phyloP scores from a whole-genome alignment of 139 green algal genomes.

The Tetradesmus obliquus region DNA sequence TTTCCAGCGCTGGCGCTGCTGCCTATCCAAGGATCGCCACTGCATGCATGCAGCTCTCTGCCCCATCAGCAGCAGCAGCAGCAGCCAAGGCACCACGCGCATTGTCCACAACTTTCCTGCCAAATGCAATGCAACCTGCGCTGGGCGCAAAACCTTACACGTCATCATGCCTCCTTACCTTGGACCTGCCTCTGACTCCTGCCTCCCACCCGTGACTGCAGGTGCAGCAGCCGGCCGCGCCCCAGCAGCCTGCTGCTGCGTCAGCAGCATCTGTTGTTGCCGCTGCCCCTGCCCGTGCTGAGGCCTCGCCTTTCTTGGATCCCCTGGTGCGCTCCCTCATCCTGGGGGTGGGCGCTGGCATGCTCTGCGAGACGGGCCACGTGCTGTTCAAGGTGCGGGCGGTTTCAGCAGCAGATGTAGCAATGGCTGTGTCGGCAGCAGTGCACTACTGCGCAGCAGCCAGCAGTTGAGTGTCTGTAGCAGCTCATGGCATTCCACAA shows the following conservation, averaged over 20 bases:
- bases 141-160: too few relatives aligned
- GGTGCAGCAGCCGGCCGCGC: neutral
- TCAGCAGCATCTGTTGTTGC: conserved; percentile 1
- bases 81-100: neutral
- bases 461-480: too few relatives aligned
- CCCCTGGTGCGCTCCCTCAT: conserved; percentile 71
- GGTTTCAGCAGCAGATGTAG: neutral
- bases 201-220: neutral
- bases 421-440: neutral
- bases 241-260: neutral
- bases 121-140: too few relatives aligned
- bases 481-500: too few relatives aligned
- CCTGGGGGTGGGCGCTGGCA: conserved; percentile 68
- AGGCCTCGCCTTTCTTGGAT: conserved; percentile 60
- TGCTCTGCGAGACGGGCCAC: conserved; percentile 66
- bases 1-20: too few relatives aligned
- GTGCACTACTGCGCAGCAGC: too few relatives aligned
- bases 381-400: conserved; percentile 49
- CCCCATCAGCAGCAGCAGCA: neutral
- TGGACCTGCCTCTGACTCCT: neutral
- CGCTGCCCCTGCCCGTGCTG: neutral
- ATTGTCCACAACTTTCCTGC: neutral
- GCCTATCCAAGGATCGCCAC: neutral
- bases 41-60: neutral
- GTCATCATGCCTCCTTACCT: neutral